phyloP scores from a whole-genome alignment of 2,329 filamentous ascomycete genomes.

The Ceratocystis harringtonii region DNA sequence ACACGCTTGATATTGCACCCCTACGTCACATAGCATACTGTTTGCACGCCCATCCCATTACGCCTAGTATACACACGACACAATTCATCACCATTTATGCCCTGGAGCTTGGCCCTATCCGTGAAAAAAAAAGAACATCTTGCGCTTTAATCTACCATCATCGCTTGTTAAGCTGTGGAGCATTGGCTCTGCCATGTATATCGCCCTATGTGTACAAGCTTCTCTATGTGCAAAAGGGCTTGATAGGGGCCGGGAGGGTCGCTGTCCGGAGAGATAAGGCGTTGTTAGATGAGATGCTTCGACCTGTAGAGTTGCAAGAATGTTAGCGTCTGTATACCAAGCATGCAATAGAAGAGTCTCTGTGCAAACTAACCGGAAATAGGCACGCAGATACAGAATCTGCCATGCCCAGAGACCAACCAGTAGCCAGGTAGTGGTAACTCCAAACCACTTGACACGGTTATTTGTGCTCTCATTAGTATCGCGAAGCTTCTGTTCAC shows the following conservation, averaged over 20 bases:
- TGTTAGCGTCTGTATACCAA: conserved; percentile 12
- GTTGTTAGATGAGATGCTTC: conserved; percentile 50
- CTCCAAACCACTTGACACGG: conserved; percentile 96
- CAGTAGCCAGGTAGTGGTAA: conserved; percentile 82
- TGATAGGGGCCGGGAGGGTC: background rate
- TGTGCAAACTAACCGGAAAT: conserved; percentile 54
- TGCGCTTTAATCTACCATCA: background rate
- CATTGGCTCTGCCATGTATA: background rate
- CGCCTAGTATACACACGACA: background rate
- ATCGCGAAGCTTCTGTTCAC: conserved; percentile 92
- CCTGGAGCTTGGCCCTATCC: background rate
- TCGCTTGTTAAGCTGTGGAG: background rate
- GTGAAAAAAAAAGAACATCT: background rate
- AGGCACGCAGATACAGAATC: conserved; percentile 91
- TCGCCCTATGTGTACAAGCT: background rate
- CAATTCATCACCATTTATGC: background rate
- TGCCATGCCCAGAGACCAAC: conserved; percentile 88
- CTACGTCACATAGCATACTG: background rate
- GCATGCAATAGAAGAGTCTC: background rate
- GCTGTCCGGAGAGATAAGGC: background rate
- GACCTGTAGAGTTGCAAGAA: conserved; percentile 32
- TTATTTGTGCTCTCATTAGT: conserved; percentile 99
- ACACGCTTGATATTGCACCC: background rate
- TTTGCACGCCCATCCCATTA: background rate
- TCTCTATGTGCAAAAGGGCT: background rate